A percentile compares a stretch with the other conserved stretches of the same genome.
These are phyloP conservation scores for Chaetomium sp. DNA, from an alignment of 2,329 filamentous ascomycete genomes.

Conservation along the genomic window DNA sequence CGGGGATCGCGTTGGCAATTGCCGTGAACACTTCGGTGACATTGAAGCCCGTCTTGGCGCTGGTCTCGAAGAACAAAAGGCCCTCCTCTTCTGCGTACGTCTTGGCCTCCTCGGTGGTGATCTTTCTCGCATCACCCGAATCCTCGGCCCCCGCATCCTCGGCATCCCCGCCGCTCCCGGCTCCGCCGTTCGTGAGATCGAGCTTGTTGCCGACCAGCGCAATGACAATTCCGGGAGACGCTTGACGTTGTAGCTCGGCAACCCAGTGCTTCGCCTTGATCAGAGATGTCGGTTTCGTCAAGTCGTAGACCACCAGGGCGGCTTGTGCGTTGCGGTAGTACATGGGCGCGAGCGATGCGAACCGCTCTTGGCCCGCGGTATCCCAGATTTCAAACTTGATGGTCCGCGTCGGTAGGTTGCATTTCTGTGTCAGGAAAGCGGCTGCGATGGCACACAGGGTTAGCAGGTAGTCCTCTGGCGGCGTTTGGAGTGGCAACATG, in stretches of 20 bases:
- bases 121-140: slow-evolving; percentile 76
- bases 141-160: slow-evolving; percentile 57
- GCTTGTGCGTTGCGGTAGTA: slow-evolving; percentile 99
- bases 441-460: slow-evolving; percentile 53
- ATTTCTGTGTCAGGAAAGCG: slow-evolving; percentile 98
- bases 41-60: slow-evolving; percentile 93
- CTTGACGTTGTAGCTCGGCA: slow-evolving; percentile 93
- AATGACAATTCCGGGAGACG: slow-evolving; percentile 94
- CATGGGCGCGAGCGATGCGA: slow-evolving; percentile 95
- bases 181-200: slow-evolving; percentile 72
- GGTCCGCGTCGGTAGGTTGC: slow-evolving; percentile 87
- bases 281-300: slow-evolving; percentile 93
- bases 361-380: slow-evolving; percentile 95
- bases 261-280: slow-evolving; percentile 99
- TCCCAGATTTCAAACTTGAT: slow-evolving; percentile 98
- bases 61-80: slow-evolving; percentile 95
- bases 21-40: slow-evolving; percentile 96
- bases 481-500: slow-evolving; percentile 36
- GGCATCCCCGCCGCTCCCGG: slow-evolving; percentile 51
- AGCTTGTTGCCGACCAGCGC: slow-evolving; percentile 96
- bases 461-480: slow-evolving; percentile 10
- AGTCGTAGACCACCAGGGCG: slow-evolving; percentile 96
- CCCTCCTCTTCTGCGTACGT: slow-evolving; percentile 93
- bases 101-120: slow-evolving; percentile 88
- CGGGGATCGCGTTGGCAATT: slow-evolving; percentile 96